Evolutionary conservation across 2,329 filamentous ascomycete genomes (phyloP), one percentile per base, ranked within the genome.

Genomic region (Aaosphaeria arxii): DNA sequence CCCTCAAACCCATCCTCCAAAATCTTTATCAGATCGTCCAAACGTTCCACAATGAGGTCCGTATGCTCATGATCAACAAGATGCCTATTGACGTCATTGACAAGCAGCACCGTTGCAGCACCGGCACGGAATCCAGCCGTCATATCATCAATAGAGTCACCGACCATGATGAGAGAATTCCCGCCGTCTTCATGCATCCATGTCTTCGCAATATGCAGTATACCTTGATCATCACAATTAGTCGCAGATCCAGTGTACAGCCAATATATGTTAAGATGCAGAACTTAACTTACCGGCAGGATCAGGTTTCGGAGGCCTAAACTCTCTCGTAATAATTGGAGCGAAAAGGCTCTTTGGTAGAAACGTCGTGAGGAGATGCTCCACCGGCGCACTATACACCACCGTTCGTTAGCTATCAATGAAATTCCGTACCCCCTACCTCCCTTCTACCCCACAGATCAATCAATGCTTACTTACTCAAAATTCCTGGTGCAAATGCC

Each of bases 401-500:
- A 24, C 17, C 17, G 2, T 24, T 3, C 17, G 17, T 24, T 24
- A 24, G 17, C 17, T 3, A 24, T 3, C 17, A 24, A 2, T 24
- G 17, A 24, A 24, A 24, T 3, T 3, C 17, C 17, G 3, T 24
- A 24, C 17, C 3, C 17, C 17, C 17, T 24, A 24, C 17, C 17
- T 24, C 17, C 17, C 17, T 24, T 24, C 17, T 24, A 2, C 17
- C 17, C 17, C 17, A 24, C 17, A 24, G 17, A 24, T 24, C 17
- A 24, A 24, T 24, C 17, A 24, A 3, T 24, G 17, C 17, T 24
- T 24, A 24, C 17, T 24, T 24, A 24, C 17, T 68, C 89, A 63
- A 96, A 97, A 74, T 99, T 97, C 63, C 94, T 82, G 2, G 94
- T 97, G 73, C 91, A 96, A 54, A 97, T 91, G 11, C 83, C 92